Evolutionary conservation across 2,329 filamentous ascomycete species (phyloP).

Genomic region (Zymoseptoria crescenta): DNA sequence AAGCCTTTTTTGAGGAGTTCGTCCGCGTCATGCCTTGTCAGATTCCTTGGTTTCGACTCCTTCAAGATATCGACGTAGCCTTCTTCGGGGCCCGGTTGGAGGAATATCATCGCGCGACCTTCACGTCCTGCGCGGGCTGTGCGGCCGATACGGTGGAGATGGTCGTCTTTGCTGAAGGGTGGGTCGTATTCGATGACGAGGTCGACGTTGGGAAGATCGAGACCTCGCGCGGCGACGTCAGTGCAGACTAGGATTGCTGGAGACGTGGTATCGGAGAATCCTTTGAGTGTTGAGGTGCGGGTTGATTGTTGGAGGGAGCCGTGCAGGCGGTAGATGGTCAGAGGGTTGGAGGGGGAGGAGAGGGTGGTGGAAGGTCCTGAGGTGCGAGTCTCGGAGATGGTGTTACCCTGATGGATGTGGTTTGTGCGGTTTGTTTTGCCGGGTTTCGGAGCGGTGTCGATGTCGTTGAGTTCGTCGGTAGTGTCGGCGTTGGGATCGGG

Average conservation of each 20-base stretch:
- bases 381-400: conserved; percentile 41
- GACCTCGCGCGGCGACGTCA: conserved; percentile 88
- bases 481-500: conserved; percentile 11
- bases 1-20: conserved; percentile 63
- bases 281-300: conserved; percentile 74
- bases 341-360: conserved; percentile 59
- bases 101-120: conserved; percentile 80
- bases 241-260: conserved; percentile 85
- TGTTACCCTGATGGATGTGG: conserved; percentile 34
- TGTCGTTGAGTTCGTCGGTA: conserved; percentile 16
- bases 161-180: conserved; percentile 85
- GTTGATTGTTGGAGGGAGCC: conserved; percentile 83
- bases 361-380: conserved; percentile 35
- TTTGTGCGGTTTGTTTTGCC: conserved; percentile 23
- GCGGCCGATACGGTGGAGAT: conserved; percentile 87
- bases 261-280: conserved; percentile 66
- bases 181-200: conserved; percentile 94
- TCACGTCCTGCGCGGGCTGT: conserved; percentile 87
- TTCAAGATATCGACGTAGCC: conserved; percentile 76
- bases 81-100: conserved; percentile 85
- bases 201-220: conserved; percentile 92
- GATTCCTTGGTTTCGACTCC: conserved; percentile 54
- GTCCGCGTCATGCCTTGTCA: conserved; percentile 52
- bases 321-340: conserved; percentile 80
- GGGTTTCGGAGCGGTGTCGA: conserved; percentile 11